Conservation (phyloP, 2,329 filamentous ascomycete genomes). For the Salinomyces thailandicus region DNA sequence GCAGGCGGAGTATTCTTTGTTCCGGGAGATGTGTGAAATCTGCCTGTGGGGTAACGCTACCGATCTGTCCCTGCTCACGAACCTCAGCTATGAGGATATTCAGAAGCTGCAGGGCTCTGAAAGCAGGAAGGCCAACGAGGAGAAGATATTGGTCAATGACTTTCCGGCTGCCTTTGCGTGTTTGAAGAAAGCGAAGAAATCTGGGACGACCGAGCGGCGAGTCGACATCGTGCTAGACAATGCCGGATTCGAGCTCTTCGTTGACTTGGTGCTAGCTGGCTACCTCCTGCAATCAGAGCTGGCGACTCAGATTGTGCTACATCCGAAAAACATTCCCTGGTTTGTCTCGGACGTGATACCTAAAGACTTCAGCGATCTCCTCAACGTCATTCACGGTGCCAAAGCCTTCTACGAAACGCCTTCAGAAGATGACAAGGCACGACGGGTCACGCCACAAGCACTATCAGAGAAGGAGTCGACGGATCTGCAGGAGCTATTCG, state of each 20-base stretch:
- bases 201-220: constrained; percentile 54
- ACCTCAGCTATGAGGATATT: constrained; percentile 87
- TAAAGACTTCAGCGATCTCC: constrained; percentile 69
- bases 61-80: constrained; percentile 81
- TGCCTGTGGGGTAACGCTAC: constrained; percentile 97
- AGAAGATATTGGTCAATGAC: constrained; percentile 88
- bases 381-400: constrained; percentile 68
- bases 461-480: constrained; percentile 57
- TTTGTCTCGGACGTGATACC: constrained; percentile 94
- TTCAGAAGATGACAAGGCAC: constrained; percentile 52
- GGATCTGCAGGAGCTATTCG: constrained; percentile 66
- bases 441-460: constrained; percentile 48
- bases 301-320: constrained; percentile 76
- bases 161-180: constrained; percentile 60
- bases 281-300: constrained; percentile 78
- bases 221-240: constrained; percentile 97
- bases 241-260: constrained; percentile 92
- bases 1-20: constrained; percentile 65
- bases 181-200: constrained; percentile 54
- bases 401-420: constrained; percentile 67
- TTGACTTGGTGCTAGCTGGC: constrained; percentile 83
- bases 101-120: constrained; percentile 88
- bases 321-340: constrained; percentile 94
- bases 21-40: constrained; percentile 89
- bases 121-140: constrained; percentile 74